Base-by-base conservation (phyloP, 2,329 filamentous ascomycete species). In the Chalaropsis thielavioides region DNA sequence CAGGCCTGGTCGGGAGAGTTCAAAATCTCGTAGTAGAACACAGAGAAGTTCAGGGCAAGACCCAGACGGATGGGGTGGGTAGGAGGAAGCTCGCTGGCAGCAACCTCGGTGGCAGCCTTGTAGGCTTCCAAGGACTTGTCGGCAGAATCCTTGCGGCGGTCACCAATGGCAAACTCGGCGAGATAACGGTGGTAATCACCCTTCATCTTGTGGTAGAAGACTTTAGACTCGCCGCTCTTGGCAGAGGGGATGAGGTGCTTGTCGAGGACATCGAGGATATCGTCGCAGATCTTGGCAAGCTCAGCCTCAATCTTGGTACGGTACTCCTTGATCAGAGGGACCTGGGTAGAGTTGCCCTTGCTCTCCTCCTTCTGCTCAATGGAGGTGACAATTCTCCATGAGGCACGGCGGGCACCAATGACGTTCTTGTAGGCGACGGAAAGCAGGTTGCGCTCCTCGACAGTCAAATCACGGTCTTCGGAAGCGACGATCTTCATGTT, bases 171-270 rank as follows among this genome's bases (percentile, higher is more conserved):
- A 76, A 96, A 96, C 83, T 96, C 92, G 75, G 92, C 92, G 69
- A 96, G 89, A 81, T 96, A 96, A 76, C 92, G 91, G 86, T 96
- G 91, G 84, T 96, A 96, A 80, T 96, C 92, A 78, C 92, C 92
- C 90, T 96, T 96, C 91, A 97, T 97, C 88, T 97, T 97, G 88
- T 97, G 92, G 82, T 96, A 96, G 82, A 97, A 97, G 73, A 97
- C 92, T 86, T 96, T 96, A 73, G 91, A 96, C 83, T 97, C 92
- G 79, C 92, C 92, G 74, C 86, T 90, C 83, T 94, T 88, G 72
- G 92, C 92, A 72, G 89, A 94, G 72, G 90, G 89, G 73, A 97
- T 96, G 74, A 97, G 83, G 81, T 92, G 89, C 80, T 92, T 79
- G 80, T 96, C 91, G 67, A 97, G 85, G 72, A 96, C 92, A 72